A percentile compares a stretch with the other conserved stretches of the same genome.
Conservation (phyloP, 164 flowering plant genomes). For the Tetrastigma voinierianum region DNA sequence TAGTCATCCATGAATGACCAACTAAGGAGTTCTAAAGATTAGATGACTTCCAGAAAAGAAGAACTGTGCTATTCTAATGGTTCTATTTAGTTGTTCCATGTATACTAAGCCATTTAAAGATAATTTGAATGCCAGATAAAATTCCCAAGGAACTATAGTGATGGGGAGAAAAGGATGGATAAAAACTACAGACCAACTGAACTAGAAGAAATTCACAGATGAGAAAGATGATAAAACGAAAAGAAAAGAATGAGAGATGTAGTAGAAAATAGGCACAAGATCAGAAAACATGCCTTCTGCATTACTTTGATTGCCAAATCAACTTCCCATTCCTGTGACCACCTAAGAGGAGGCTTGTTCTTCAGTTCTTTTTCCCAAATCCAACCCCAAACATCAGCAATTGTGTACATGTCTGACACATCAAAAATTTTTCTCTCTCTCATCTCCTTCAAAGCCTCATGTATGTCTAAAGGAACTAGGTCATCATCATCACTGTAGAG, state of each 20-base stretch:
- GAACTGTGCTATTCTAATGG: too few species aligned
- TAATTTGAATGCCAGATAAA: too few species aligned
- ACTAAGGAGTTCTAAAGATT: too few species aligned
- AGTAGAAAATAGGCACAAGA: slow-evolving; percentile 9
- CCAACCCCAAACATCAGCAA: slow-evolving; percentile 99
- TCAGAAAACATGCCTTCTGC: slow-evolving; percentile 56
- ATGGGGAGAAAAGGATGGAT: too few species aligned
- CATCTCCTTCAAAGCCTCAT: slow-evolving; percentile 82
- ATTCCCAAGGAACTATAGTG: too few species aligned
- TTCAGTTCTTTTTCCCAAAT: slow-evolving; percentile 90
- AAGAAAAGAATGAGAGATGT: not conserved
- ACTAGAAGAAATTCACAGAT: not conserved
- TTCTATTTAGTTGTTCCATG: too few species aligned
- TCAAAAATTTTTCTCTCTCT: slow-evolving; percentile 78
- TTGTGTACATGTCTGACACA: slow-evolving; percentile 86
- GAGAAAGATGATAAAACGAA: not conserved
- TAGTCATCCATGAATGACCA: too few species aligned
- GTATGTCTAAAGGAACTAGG: slow-evolving; percentile 81
- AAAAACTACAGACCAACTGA: not conserved
- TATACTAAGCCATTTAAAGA: too few species aligned
- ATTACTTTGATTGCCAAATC: slow-evolving; percentile 84
- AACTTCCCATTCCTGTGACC: slow-evolving; percentile 99
- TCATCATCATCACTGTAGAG: slow-evolving; percentile 82
- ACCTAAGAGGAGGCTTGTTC: slow-evolving; percentile 60
- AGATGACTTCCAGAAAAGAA: too few species aligned